Evolutionary conservation across 2,329 filamentous ascomycete species (phyloP).

Genomic region (Colletotrichum trifolii): DNA sequence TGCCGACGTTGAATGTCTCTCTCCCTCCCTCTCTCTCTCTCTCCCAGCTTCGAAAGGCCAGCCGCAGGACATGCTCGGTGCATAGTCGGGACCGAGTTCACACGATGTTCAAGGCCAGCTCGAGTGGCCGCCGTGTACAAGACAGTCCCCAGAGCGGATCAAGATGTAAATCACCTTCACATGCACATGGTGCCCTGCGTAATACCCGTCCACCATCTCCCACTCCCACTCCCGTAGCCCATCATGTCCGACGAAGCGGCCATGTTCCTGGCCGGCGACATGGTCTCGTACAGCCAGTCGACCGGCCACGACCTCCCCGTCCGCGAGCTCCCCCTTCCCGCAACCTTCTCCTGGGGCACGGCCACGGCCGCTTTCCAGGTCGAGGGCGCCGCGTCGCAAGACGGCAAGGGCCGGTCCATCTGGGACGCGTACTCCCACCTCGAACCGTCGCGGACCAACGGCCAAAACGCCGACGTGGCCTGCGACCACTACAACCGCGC

Average conservation of each 20-base stretch:
- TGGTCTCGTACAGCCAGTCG: constrained; percentile 1
- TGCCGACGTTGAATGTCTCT: no score
- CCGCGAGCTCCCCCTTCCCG: constrained; percentile 41
- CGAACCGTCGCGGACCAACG: constrained; percentile 52
- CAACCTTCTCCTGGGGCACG: constrained; percentile 53
- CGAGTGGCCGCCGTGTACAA: no score
- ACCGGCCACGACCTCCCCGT: constrained; percentile 12
- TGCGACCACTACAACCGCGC: constrained; percentile 55
- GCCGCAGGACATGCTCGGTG: not conserved
- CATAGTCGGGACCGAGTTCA: constrained; percentile 7
- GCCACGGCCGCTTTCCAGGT: constrained; percentile 57
- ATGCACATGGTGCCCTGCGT: no score
- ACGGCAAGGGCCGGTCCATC: constrained; percentile 55
- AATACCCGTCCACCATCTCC: no score
- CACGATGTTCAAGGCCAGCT: not conserved
- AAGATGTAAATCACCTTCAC: no score
- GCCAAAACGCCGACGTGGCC: constrained; percentile 59
- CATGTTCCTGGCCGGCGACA: constrained; percentile 18
- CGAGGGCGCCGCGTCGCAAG: constrained; percentile 54
- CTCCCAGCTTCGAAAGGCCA: no score
- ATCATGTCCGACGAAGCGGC: constrained; percentile 11
- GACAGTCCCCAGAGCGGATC: no score
- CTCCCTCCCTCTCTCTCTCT: no score
- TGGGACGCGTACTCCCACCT: constrained; percentile 57
- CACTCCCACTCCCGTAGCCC: no score